Base-by-base conservation (phyloP, 2,329 filamentous ascomycete genomes). In the Penicillium olsonii region DNA sequence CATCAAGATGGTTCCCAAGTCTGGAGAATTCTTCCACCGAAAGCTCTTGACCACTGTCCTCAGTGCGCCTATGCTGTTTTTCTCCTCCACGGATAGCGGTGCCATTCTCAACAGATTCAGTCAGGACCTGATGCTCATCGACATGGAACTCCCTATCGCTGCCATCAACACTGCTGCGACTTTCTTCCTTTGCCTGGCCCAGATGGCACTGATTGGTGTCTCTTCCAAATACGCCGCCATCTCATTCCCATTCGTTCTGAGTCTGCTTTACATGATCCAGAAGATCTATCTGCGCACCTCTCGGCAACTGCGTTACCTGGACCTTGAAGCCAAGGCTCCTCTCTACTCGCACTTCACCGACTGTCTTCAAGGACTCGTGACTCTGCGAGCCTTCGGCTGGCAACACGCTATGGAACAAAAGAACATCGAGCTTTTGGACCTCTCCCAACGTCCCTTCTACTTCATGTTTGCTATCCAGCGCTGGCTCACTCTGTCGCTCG, bases 241-340 rank as follows among this genome's bases (percentile, higher is more conserved):
- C 18, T 69, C 71, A 0, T 80, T 84, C 48, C 82, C 82, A 0
- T 64, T 80, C 3, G 58, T 84, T 2, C 51, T 75, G 8, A 65
- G 59, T 0, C 52, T 76, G 0, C 52, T 84, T 1, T 84, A 77
- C 46, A 50, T 71, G 2, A 64, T 85, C 0, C 82, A 84, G 53
- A 78, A 72, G 44, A 75, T 83, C 41, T 86, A 86, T 55, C 72
- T 86, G 2, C 73, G 79, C 0, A 86, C 83, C 0, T 84, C 82
- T 0, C 70, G 82, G 0, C 83, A 86, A 61, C 63, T 87, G 7
- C 75, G 83, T 41, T 73, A 84, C 17, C 64, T 87, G 10, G 83
- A 86, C 38, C 73, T 87, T 1, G 84, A 87, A 61, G 76, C 79
- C 1, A 84, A 85, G 55, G 78, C 78, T 1, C 82, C 82, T 0